Evolutionary conservation across 2,329 filamentous ascomycete genomes (phyloP), one percentile per base, ranked within the genome.

Genomic region (Botrytis porri): DNA sequence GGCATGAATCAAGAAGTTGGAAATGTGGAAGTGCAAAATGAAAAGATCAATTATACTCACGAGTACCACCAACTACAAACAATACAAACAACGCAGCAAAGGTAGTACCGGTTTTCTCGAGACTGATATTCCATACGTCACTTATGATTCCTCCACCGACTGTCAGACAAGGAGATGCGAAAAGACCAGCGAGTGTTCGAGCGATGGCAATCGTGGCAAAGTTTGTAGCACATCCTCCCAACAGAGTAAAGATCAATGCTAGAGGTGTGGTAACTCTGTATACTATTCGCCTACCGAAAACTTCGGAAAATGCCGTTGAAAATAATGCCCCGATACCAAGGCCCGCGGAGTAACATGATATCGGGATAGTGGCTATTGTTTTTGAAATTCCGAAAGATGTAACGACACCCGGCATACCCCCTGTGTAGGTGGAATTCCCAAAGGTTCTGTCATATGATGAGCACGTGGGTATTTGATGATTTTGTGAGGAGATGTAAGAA

Each of bases 91-190:
- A 32, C 0, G 70, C 70, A 45, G 63, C 71, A 43, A 75, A 71
- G 18, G 32, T 65, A n/a, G 66, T 75, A 16, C 74, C 74, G 1
- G 63, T 71, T 54, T 69, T 71, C 4, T 75, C 73, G 10, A 71
- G 62, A 43, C 67, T 73, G 14, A 73, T 59, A n/a, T 75, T 63
- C 73, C 73, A 75, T 9, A 75, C 7, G 69, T 75, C 74, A n/a
- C 71, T 74, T 32, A 75, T 67, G 4, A 71, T 57, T 32, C 73
- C 74, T 48, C 59, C 73, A 39, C 73, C 70, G 0, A 74, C 51
- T 12, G 70, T 65, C 16, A 73, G 41, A 18, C 48, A 66, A 51
- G 74, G 73, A 18, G 65, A 69, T 71, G 67, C 65, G 9, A 73
- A 69, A 6, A 69, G 43, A n/a, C 74, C 73, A 41, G 74, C 57